Conservation (phyloP, 768 basidiomycete genomes). For the Rhizopogon vesiculosus region DNA sequence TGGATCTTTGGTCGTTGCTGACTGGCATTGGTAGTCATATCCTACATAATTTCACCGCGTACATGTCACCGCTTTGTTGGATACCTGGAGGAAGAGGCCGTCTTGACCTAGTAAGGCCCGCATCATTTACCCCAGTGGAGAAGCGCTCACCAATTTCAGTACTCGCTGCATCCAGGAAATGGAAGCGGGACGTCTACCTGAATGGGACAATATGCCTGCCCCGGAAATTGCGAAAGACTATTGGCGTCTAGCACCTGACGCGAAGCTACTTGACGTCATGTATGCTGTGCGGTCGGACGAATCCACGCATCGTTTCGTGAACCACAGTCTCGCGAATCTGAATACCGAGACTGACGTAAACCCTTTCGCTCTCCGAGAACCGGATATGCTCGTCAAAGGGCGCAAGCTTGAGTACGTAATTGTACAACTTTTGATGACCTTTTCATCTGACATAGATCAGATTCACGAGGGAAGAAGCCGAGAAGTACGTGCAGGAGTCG, state of each 20-base stretch:
- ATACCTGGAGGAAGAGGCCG: constrained; percentile 92
- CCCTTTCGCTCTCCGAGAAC: constrained; percentile 86
- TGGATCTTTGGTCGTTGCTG: constrained; percentile 7
- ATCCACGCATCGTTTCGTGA: constrained; percentile 90
- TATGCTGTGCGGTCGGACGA: constrained; percentile 94
- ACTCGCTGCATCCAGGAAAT: constrained; percentile 83
- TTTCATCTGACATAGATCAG: constrained; percentile 27
- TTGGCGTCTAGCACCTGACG: constrained; percentile 73
- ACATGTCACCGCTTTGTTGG: constrained; percentile 91
- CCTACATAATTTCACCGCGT: constrained; percentile 72
- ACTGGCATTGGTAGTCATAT: constrained; percentile 46
- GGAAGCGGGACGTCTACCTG: constrained; percentile 74
- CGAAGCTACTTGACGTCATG: constrained; percentile 82
- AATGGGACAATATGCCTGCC: constrained; percentile 73
- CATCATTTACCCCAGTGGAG: constrained; percentile 9
- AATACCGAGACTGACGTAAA: constrained; percentile 75
- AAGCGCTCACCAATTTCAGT: constrained; percentile 32
- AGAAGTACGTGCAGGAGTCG: constrained; percentile 58
- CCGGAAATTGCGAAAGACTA: constrained; percentile 93
- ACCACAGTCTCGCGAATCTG: constrained; percentile 91
- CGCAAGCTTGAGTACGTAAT: constrained; percentile 59
- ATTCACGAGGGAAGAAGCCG: constrained; percentile 65
- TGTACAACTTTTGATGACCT: neutral
- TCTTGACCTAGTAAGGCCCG: constrained; percentile 74
- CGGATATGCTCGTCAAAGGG: constrained; percentile 83